Evolutionary conservation across 1,139 yeast genomes (phyloP), one percentile per base, ranked within the genome.

Genomic region (Lodderomyces jiufengensis): DNA sequence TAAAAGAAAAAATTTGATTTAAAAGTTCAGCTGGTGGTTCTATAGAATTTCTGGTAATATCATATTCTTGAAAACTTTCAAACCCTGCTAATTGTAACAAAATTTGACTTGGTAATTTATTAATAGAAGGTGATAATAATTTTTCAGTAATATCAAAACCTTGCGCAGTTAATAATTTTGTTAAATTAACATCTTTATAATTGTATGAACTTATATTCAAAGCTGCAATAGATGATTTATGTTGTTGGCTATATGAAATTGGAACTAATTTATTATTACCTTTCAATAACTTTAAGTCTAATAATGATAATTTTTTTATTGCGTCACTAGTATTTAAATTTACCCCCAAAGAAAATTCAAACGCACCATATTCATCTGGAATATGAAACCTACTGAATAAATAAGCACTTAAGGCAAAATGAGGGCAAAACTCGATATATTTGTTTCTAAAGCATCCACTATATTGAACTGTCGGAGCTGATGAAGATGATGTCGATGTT

Each of bases 341-440:
- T 9, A 9, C 24, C 9, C 13, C 24, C 11, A 40, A 37, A 4
- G 39, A 44, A 26, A 55, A 47, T 34, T 57, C 62, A 15, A 50
- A 38, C 3, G 56, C 48, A 9, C 61, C 63, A 37, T 55, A 52
- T 23, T 51, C 54, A 40, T 60, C 63, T 2, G 60, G 55, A 9
- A 61, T 46, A 37, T 63, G 68, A 33, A 60, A 56, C 25, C 66
- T 33, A 27, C 51, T 44, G 33, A 62, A 63, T 18, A 63, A 48
- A 37, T 62, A 63, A 10, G 56, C 48, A 2, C 63, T 51, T 4
- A 63, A 39, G 1, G 63, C 55, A 9, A 58, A 46, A 36, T 56
- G 63, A 9, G 63, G 60, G 43, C 70, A 63, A 31, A 50, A 46
- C 43, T 61, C 63, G 21, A 61, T 50, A 38, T 50, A 45, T 36